Conservation (phyloP, 208 protist species). For the Acanthamoeba sp. region DNA sequence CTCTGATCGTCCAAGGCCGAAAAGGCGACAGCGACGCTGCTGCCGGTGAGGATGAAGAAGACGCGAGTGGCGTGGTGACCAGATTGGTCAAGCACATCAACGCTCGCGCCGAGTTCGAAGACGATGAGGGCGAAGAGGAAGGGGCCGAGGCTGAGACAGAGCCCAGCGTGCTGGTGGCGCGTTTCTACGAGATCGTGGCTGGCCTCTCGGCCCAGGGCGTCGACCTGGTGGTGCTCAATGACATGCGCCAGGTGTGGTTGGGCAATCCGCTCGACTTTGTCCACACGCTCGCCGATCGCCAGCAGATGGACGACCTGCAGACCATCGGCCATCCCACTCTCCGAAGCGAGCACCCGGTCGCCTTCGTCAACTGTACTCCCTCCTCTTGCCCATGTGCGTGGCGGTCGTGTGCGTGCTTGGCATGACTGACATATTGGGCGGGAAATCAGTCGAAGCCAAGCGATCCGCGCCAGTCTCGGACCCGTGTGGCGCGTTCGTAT, state of each 20-base stretch:
- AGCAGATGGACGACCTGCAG: constrained; percentile 36
- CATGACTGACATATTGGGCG: no score
- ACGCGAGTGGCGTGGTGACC: no score
- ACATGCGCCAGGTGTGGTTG: constrained; percentile 64
- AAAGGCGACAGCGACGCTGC: no score
- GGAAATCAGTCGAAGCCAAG: background rate
- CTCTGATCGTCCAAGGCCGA: no score
- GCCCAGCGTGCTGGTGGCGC: background rate
- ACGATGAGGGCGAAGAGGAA: no score
- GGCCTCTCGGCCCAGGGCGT: background rate
- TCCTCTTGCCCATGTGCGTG: background rate
- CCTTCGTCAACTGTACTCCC: background rate
- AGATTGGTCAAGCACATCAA: no score
- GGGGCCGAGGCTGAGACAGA: background rate
- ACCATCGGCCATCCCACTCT: constrained; percentile 13
- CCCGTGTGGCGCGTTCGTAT: background rate
- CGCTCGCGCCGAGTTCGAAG: no score
- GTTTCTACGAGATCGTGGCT: background rate
- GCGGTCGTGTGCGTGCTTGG: no score
- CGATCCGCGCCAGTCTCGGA: background rate
- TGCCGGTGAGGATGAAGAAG: no score
- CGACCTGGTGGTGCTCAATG: background rate
- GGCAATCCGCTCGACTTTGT: constrained; percentile 42
- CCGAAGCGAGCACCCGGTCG: background rate
- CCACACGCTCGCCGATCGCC: background rate